Evolutionary conservation across 2,329 filamentous ascomycete genomes (phyloP).

Genomic region (Trichoderma koningii): DNA sequence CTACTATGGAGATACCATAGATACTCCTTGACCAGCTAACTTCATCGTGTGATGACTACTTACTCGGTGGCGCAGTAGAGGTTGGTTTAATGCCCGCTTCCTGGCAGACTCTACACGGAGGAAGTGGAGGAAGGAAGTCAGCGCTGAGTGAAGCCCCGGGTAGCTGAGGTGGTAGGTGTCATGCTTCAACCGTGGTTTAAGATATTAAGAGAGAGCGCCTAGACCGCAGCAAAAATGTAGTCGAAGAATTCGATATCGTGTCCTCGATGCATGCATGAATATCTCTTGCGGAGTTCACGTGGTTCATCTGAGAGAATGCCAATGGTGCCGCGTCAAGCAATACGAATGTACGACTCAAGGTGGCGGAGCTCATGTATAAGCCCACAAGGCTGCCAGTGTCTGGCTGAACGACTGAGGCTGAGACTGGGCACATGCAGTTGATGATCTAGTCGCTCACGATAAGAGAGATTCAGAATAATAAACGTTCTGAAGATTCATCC

Average conservation of each 20-base stretch:
- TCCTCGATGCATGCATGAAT: background rate
- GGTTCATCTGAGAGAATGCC: background rate
- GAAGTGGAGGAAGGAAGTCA: background rate
- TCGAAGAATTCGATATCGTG: background rate
- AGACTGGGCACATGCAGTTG: background rate
- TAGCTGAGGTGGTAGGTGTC: background rate
- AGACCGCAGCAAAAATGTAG: background rate
- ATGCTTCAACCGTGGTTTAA: background rate
- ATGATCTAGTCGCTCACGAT: background rate
- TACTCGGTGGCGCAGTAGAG: conserved; percentile 6
- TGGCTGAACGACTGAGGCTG: background rate
- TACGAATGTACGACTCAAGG: background rate
- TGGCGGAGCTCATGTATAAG: background rate
- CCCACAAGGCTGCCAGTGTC: background rate
- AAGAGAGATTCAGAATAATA: too few relatives aligned
- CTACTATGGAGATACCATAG: background rate
- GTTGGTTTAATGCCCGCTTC: background rate
- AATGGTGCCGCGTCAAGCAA: background rate
- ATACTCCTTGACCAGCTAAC: conserved; percentile 10
- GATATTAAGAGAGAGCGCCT: background rate
- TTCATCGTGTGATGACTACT: conserved; percentile 8
- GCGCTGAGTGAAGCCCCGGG: conserved; percentile 8
- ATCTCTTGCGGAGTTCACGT: background rate
- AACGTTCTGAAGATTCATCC: too few relatives aligned
- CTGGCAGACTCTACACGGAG: background rate